phyloP scores from a whole-genome alignment of 306 rosid genomes.

The Phaseolus lunatus region DNA sequence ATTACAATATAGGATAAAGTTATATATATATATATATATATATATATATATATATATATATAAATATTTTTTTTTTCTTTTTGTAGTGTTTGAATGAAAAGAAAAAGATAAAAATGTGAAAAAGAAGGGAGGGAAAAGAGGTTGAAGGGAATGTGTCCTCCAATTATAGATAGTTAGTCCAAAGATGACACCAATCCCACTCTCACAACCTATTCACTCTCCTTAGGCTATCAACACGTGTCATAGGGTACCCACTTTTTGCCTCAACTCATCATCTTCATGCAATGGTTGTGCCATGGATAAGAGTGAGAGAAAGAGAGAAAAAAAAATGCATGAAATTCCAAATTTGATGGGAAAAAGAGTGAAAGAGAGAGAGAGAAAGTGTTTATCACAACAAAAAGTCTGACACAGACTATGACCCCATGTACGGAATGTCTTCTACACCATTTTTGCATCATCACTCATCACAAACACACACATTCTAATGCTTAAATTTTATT shows the following conservation, averaged over 20 bases:
- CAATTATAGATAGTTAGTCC: no score
- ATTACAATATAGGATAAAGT: no score
- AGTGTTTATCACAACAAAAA: slow-evolving; percentile 40
- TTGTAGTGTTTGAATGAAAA: no score
- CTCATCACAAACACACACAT: neutral
- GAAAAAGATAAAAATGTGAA: no score
- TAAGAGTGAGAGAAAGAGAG: slow-evolving; percentile 7
- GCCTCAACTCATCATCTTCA: no score
- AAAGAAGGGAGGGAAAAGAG: no score
- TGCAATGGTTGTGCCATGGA: neutral
- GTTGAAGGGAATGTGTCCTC: no score
- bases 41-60: no score
- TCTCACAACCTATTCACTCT: neutral
- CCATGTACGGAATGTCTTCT: slow-evolving; percentile 51
- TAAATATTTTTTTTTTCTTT: no score
- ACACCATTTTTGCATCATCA: no score
- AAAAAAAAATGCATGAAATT: neutral
- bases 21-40: no score
- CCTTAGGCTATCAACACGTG: neutral
- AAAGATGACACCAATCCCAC: neutral
- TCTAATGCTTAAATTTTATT: no score
- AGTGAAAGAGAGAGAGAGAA: neutral
- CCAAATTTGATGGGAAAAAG: neutral
- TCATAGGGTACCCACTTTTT: neutral
- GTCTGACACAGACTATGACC: slow-evolving; percentile 68